phyloP scores from a whole-genome alignment of 2,329 filamentous ascomycete genomes.

The Emergomyces orientalis region DNA sequence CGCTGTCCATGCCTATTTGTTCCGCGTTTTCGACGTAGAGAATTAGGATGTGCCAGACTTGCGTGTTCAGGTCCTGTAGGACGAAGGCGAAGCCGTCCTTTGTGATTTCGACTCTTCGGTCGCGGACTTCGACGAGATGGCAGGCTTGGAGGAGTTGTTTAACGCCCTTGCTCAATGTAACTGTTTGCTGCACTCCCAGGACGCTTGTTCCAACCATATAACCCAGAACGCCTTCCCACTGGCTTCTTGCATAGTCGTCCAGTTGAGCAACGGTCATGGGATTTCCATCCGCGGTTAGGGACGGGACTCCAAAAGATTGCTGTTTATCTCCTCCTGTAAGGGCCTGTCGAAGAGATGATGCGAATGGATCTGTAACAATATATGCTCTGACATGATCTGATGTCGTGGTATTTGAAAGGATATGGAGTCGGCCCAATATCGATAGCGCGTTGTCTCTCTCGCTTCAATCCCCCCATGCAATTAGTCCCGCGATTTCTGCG shows the following conservation, averaged over 20 bases:
- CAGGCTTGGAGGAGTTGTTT: conserved; percentile 75
- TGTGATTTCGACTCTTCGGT: conserved; percentile 62
- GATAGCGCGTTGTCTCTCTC: conserved; percentile 77
- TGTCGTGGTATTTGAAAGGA: conserved; percentile 57
- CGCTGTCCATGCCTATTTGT: conserved; percentile 66
- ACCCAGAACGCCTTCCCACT: conserved; percentile 94
- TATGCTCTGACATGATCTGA: conserved; percentile 59
- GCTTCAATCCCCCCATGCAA: conserved; percentile 31
- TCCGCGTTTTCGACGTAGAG: conserved; percentile 85
- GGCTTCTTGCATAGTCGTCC: conserved; percentile 73
- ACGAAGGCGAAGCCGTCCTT: conserved; percentile 91
- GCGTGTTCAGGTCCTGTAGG: conserved; percentile 87
- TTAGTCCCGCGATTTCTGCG: conserved; percentile 25
- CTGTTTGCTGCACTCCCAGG: conserved; percentile 40
- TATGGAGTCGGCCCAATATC: conserved; percentile 76
- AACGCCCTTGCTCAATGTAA: conserved; percentile 61
- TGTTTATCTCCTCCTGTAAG: conserved; percentile 79
- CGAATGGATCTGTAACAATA: conserved; percentile 71
- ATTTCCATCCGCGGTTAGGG: conserved; percentile 51
- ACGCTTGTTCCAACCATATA: conserved; percentile 65
- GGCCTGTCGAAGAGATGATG: conserved; percentile 70
- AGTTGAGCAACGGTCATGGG: conserved; percentile 63
- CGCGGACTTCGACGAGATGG: conserved; percentile 60
- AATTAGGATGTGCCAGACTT: conserved; percentile 91
- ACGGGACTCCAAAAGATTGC: conserved; percentile 84